Evolutionary conservation across 495 filamentous ascomycete genomes (phyloP).

Genomic region (Aspergillus hancockii): DNA sequence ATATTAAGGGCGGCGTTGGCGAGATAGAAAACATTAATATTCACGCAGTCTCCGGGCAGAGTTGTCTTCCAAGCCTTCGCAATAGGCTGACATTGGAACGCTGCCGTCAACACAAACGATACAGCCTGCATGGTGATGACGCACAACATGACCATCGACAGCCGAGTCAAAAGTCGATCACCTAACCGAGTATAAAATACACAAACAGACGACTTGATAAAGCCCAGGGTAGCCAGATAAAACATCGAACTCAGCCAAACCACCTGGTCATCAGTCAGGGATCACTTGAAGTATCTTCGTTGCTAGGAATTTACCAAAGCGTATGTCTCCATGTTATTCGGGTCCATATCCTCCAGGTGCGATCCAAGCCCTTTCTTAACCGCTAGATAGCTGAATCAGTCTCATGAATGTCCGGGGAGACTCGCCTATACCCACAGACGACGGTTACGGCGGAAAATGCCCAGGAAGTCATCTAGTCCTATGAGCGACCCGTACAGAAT

Average conservation of each 20-base stretch:
- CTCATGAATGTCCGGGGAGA: neutral
- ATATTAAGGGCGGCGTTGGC: slow-evolving; percentile 53
- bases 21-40: slow-evolving; percentile 48
- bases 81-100: slow-evolving; percentile 40
- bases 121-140: slow-evolving; percentile 33
- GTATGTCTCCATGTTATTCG: slow-evolving; percentile 25
- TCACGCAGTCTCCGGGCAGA: slow-evolving; percentile 40
- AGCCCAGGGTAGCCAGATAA: slow-evolving; percentile 41
- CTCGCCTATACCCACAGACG: slow-evolving; percentile 26
- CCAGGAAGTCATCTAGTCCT: slow-evolving; percentile 26
- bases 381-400: slow-evolving; percentile 24
- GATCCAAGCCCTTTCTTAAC: slow-evolving; percentile 37
- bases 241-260: slow-evolving; percentile 47
- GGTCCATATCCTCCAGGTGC: slow-evolving; percentile 28
- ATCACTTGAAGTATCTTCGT: too few species aligned
- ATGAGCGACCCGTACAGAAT: neutral
- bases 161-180: slow-evolving; percentile 32
- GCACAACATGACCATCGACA: slow-evolving; percentile 34
- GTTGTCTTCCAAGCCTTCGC: slow-evolving; percentile 33
- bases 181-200: slow-evolving; percentile 44
- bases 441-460: slow-evolving; percentile 38
- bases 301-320: slow-evolving; percentile 27
- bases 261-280: slow-evolving; percentile 18
- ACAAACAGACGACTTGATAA: slow-evolving; percentile 42
- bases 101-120: slow-evolving; percentile 38